A percentile compares a stretch with the other conserved stretches of the same genome.
Evolutionary conservation across 164 flowering plant species (phyloP).

Genomic region (Akebia trifoliata): DNA sequence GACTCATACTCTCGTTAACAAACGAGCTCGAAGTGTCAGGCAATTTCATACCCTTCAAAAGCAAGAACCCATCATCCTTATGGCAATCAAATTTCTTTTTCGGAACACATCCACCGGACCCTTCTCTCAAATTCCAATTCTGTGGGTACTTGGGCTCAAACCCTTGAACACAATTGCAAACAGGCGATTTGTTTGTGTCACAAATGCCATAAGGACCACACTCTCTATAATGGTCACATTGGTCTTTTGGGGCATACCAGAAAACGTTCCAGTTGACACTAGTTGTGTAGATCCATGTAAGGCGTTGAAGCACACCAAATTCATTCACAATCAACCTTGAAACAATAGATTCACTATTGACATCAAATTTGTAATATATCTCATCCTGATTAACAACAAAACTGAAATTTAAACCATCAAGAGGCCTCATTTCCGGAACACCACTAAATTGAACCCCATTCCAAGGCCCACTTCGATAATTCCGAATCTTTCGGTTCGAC

Average conservation of each 20-base stretch:
- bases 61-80: slow-evolving; percentile 17
- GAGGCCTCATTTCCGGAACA: slow-evolving; percentile 38
- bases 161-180: slow-evolving; percentile 21
- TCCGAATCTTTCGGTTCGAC: background rate
- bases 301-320: slow-evolving; percentile 12
- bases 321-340: slow-evolving; percentile 35
- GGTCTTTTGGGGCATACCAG: too few species aligned
- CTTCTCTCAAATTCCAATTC: slow-evolving; percentile 15
- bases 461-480: slow-evolving; percentile 57
- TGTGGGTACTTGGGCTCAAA: slow-evolving; percentile 15
- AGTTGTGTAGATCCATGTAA: slow-evolving; percentile 26
- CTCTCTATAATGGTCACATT: slow-evolving; percentile 23
- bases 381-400: slow-evolving; percentile 26
- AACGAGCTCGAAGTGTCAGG: slow-evolving; percentile 14
- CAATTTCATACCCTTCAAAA: slow-evolving; percentile 11
- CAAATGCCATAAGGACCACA: slow-evolving; percentile 35
- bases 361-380: slow-evolving; percentile 28
- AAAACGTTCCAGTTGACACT: too few species aligned
- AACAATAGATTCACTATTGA: slow-evolving; percentile 9
- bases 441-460: slow-evolving; percentile 54
- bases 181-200: slow-evolving; percentile 16
- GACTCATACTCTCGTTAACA: slow-evolving; percentile 5
- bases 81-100: slow-evolving; percentile 4
- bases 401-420: slow-evolving; percentile 9
- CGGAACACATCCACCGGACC: slow-evolving; percentile 22